Base-by-base conservation (phyloP, 2,329 filamentous ascomycete species). In the Lasiodiplodia theobromae region DNA sequence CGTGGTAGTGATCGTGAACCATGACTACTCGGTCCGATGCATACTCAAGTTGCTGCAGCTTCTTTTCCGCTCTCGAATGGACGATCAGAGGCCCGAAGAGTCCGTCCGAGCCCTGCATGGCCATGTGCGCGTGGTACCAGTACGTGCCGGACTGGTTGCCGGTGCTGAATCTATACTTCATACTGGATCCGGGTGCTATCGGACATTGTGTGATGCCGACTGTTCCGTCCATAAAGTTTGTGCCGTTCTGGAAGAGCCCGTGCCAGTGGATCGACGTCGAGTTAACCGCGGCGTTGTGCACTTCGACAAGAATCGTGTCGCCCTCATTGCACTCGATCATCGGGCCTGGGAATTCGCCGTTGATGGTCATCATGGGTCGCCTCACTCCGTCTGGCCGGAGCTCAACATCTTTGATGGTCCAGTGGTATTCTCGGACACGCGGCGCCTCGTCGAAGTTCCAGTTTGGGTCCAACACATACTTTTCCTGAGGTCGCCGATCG, bases 101-200 rank as follows among this genome's bases (percentile, higher is more conserved):
- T 8, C 91, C 90, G 75, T 93, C 91, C 1, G 90, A 89, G 70
- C 92, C 92, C 75, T 92, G 90, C 31, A 86, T 88, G 70, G 84
- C 83, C 25, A 85, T 85, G 74, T 93, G 91, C 2, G 88, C 91
- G 76, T 93, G 91, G 72, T 94, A 94, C 92, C 91, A 94, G 78
- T 93, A 94, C 0, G 91, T 92, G 31, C 91, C 92, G 0, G 89
- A 62, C 31, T 70, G 69, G 85, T 47, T 80, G 18, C 57, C 34
- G 8, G 66, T 87, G 3, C 85, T 89, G 75, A 92, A 92, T 76
- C 91, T 86, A 77, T 92, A 94, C 2, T 86, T 89, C 73, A 93
- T 89, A 14, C 82, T 86, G 18, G 81, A 79, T 4, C 91, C 91
- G 0, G 91, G 86, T 0, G 84, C 81, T 67, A 94, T 90, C 1